These are phyloP conservation scores for Phytophthora rubi DNA, from an alignment of 352 stramenopile genomes.

Conservation along the genomic window DNA sequence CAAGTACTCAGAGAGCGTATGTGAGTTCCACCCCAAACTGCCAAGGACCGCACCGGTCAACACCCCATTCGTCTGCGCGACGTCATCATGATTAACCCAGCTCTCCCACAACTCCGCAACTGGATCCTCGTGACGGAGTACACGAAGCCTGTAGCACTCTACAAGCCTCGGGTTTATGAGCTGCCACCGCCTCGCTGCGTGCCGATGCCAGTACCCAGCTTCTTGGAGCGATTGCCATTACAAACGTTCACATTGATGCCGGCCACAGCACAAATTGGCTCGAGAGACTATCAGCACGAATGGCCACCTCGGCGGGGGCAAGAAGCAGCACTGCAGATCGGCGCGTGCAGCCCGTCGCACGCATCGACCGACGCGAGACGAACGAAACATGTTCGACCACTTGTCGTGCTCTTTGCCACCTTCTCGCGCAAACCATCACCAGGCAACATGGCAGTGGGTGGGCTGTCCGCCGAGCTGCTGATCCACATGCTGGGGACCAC, in stretches of 20 bases:
- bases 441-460: conserved; percentile 86
- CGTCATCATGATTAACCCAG: conserved; percentile 73
- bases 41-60: conserved; percentile 64
- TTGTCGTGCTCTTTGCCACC: conserved; percentile 91
- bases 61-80: conserved; percentile 31
- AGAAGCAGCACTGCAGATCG: conserved; percentile 70
- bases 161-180: conserved; percentile 85
- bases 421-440: conserved; percentile 85
- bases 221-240: conserved; percentile 75
- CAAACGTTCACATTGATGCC: conserved; percentile 75
- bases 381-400: conserved; percentile 82
- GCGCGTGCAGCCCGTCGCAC: conserved; percentile 64
- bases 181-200: conserved; percentile 83
- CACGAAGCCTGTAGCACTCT: conserved; percentile 73
- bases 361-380: conserved; percentile 63
- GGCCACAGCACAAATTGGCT: conserved; percentile 71
- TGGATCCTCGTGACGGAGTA: conserved; percentile 78
- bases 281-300: conserved; percentile 61
- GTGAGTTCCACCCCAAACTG: conserved; percentile 77
- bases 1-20: conserved; percentile 66
- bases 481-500: conserved; percentile 94
- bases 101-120: conserved; percentile 50
- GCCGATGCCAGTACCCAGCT: conserved; percentile 82
- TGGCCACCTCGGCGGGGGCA: conserved; percentile 53
- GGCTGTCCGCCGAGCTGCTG: conserved; percentile 83